phyloP scores from a whole-genome alignment of 345 rosid species.

The Salix viminalis region DNA sequence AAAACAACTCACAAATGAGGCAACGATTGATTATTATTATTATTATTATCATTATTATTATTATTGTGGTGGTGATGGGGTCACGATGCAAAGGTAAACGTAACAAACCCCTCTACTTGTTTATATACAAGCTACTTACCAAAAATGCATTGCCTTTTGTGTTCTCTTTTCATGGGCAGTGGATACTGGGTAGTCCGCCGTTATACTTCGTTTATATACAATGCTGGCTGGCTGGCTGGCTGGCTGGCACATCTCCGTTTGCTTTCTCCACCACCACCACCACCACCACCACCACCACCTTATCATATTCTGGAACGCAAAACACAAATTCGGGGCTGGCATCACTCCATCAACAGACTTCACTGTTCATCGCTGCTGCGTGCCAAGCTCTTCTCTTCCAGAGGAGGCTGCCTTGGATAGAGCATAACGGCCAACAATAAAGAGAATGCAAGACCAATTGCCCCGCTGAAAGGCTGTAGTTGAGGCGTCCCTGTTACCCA shows the following conservation, averaged over 20 bases:
- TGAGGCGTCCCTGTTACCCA: constrained; percentile 70
- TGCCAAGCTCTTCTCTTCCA: constrained; percentile 6
- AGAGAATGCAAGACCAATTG: constrained; percentile 60
- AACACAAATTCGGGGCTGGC: background rate
- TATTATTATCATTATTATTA: too few relatives aligned
- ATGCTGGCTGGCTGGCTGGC: background rate
- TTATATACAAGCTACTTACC: constrained; percentile 1
- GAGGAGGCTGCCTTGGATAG: constrained; percentile 50
- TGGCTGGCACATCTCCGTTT: background rate
- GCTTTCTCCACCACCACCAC: background rate
- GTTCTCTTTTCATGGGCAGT: background rate
- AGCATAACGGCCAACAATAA: constrained; percentile 47
- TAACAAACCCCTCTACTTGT: too few relatives aligned
- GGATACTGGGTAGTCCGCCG: too few relatives aligned
- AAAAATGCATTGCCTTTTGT: background rate
- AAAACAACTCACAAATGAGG: too few relatives aligned
- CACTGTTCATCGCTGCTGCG: background rate
- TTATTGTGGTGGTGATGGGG: too few relatives aligned
- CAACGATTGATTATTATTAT: too few relatives aligned
- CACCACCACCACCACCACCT: background rate
- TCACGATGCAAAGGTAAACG: too few relatives aligned
- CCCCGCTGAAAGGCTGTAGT: constrained; percentile 76
- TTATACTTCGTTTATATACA: too few relatives aligned
- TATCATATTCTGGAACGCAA: background rate
- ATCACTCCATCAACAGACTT: background rate